Conservation (phyloP, 139 green algal species). For the Trebouxia sp. region DNA sequence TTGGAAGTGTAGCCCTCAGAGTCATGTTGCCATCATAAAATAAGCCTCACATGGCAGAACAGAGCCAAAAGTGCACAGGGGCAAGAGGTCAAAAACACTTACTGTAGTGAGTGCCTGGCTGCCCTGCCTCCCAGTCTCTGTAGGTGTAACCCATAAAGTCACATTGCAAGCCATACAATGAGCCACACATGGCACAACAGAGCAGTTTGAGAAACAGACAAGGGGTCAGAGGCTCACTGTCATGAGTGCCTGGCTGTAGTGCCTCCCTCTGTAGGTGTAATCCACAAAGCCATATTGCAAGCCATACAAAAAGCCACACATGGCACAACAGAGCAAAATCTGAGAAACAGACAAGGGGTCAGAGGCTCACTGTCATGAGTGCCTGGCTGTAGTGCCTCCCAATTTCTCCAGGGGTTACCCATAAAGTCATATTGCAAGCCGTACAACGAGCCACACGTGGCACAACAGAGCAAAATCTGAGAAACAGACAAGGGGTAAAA, state of each 20-base stretch:
- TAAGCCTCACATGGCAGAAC: too few species aligned
- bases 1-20: slow-evolving; percentile 99
- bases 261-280: slow-evolving; percentile 97
- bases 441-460: too few species aligned
- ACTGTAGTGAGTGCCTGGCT: slow-evolving; percentile 35
- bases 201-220: background rate
- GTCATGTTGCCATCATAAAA: too few species aligned
- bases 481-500: background rate
- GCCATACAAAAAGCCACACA: too few species aligned
- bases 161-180: too few species aligned
- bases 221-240: background rate
- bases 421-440: too few species aligned
- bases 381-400: slow-evolving; percentile 69
- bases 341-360: background rate
- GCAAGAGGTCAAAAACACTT: background rate
- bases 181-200: too few species aligned
- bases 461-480: too few species aligned
- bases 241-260: slow-evolving; percentile 49
- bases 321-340: too few species aligned
- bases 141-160: slow-evolving; percentile 99
- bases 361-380: slow-evolving; percentile 14
- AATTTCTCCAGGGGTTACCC: slow-evolving; percentile 97
- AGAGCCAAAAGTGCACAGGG: too few species aligned
- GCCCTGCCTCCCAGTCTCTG: slow-evolving; percentile 89
- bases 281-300: slow-evolving; percentile 98